These are phyloP conservation scores for Sutorius australiensis DNA, from an alignment of 768 basidiomycete genomes.

Conservation along the genomic window DNA sequence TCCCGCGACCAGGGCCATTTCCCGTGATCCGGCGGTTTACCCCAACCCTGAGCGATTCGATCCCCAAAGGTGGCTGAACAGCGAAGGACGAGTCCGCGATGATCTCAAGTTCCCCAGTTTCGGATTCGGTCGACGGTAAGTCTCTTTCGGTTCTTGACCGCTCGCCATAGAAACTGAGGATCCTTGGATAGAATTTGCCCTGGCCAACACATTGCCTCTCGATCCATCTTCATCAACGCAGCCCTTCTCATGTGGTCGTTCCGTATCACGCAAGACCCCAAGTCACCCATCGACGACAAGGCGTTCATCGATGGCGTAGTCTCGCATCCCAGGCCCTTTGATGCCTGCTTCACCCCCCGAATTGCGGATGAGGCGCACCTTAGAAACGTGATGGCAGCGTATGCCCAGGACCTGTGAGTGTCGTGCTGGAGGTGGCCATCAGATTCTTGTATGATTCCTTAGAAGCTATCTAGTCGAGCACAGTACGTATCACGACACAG, in stretches of 20 bases:
- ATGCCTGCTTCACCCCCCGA: slow-evolving; percentile 52
- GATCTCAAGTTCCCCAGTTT: slow-evolving; percentile 53
- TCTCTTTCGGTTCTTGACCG: background rate
- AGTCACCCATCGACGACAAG: slow-evolving; percentile 53
- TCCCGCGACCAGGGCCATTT: slow-evolving; percentile 41
- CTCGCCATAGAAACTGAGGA: background rate
- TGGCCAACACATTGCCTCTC: slow-evolving; percentile 56
- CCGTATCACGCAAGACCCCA: slow-evolving; percentile 47
- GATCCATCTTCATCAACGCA: slow-evolving; percentile 64
- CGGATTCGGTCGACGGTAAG: slow-evolving; percentile 49
- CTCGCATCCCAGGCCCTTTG: slow-evolving; percentile 61
- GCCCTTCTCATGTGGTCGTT: slow-evolving; percentile 67
- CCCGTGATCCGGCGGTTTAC: slow-evolving; percentile 55
- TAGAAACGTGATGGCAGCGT: slow-evolving; percentile 26
- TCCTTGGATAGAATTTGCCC: slow-evolving; percentile 52
- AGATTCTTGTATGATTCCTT: background rate
- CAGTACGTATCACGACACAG: background rate
- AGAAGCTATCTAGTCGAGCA: background rate
- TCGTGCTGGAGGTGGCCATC: background rate
- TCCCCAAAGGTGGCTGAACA: slow-evolving; percentile 52
- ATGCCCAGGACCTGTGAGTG: slow-evolving; percentile 17
- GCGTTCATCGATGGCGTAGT: slow-evolving; percentile 65
- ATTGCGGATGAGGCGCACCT: slow-evolving; percentile 21
- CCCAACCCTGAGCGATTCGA: slow-evolving; percentile 57
- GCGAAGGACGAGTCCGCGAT: slow-evolving; percentile 41